Conservation (phyloP, 1,139 yeast species). For the Debaryomyces psychrophilus region DNA sequence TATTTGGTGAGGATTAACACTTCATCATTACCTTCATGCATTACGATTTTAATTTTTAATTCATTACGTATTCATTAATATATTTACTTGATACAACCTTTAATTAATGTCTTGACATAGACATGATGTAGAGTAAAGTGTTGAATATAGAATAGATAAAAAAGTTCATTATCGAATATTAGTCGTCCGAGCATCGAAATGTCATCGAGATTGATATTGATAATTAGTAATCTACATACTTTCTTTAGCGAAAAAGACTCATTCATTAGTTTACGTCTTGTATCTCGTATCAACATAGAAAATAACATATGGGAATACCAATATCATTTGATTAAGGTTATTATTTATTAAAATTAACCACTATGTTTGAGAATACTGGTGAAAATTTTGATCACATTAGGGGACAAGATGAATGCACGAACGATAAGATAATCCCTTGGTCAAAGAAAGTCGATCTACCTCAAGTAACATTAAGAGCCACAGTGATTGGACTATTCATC, state of each 20-base stretch:
- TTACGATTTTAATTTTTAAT: constrained; percentile 10
- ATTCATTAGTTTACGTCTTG: not conserved
- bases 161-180: not conserved
- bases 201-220: not conserved
- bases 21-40: constrained; percentile 6
- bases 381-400: not conserved
- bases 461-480: constrained; percentile 74
- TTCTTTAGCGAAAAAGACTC: not conserved
- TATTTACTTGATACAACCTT: not conserved
- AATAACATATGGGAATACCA: not conserved
- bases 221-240: not conserved
- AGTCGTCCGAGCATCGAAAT: constrained; percentile 5
- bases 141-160: not conserved
- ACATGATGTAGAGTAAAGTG: not conserved
- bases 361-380: constrained; percentile 1
- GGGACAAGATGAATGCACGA: not conserved
- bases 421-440: constrained; percentile 20
- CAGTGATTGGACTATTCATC: constrained; percentile 70
- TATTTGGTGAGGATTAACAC: constrained; percentile 61
- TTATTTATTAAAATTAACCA: not conserved
- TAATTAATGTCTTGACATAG: not conserved
- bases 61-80: constrained; percentile 8
- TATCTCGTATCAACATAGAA: not conserved
- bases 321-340: not conserved
- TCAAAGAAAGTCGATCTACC: constrained; percentile 44